These are phyloP conservation scores for Penicillium sp. DNA, from an alignment of 2,329 filamentous ascomycete species.

Conservation along the genomic window DNA sequence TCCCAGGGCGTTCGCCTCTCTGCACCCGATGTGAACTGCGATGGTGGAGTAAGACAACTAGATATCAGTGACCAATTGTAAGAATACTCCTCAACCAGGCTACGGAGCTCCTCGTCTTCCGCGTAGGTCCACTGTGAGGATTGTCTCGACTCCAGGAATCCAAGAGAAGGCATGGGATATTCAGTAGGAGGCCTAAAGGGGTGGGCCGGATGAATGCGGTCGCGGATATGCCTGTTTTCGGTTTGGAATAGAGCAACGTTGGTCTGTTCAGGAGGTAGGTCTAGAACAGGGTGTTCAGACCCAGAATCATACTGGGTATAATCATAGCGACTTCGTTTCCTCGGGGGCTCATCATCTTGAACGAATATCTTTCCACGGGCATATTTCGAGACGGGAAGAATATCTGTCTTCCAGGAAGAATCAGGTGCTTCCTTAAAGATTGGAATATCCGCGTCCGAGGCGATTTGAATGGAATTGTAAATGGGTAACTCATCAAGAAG, in stretches of 20 bases:
- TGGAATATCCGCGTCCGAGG: conserved; percentile 62
- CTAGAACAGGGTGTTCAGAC: conserved; percentile 55
- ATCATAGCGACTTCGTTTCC: conserved; percentile 81
- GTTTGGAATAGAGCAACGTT: conserved; percentile 87
- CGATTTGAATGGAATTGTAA: conserved; percentile 66
- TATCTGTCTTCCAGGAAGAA: conserved; percentile 73
- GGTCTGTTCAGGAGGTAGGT: conserved; percentile 70
- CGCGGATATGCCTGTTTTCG: conserved; percentile 86
- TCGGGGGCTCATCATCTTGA: conserved; percentile 66
- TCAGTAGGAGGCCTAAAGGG: conserved; percentile 93
- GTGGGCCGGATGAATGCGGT: conserved; percentile 87
- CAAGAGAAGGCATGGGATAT: conserved; percentile 84
- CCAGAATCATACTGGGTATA: conserved; percentile 76
- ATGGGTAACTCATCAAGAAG: conserved; percentile 81
- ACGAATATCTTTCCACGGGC: conserved; percentile 80
- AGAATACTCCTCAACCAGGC: conserved; percentile 85
- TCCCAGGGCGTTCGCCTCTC: conserved; percentile 96
- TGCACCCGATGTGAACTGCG: conserved; percentile 79
- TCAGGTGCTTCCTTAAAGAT: conserved; percentile 69
- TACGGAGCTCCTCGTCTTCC: conserved; percentile 88
- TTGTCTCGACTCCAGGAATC: conserved; percentile 84
- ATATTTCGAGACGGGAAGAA: conserved; percentile 84
- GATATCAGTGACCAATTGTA: conserved; percentile 99
- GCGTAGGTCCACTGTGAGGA: conserved; percentile 89
- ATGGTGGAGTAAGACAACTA: conserved; percentile 74